Conservation (phyloP, 306 rosid species). For the Cucurbita pepo region DNA sequence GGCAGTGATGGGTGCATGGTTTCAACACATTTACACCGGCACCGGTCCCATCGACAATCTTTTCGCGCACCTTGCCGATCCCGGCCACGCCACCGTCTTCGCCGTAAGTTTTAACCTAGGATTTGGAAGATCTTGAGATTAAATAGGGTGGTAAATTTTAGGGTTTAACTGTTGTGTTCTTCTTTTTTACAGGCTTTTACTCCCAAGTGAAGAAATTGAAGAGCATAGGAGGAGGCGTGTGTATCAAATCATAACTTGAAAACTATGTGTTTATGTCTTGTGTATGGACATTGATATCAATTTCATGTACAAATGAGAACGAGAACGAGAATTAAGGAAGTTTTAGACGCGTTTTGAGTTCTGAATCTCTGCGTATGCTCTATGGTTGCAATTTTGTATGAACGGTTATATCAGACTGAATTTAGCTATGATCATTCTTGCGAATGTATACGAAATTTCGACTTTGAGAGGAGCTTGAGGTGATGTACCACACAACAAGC, state of each 20-base stretch:
- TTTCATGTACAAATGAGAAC: constrained; percentile 6
- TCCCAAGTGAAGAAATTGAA: constrained; percentile 32
- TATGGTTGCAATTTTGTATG: no score
- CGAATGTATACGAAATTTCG: no score
- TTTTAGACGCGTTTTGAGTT: not conserved
- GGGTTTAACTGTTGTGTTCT: not conserved
- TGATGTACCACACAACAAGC: no score
- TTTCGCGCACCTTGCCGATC: constrained; percentile 68
- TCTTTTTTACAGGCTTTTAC: constrained; percentile 45
- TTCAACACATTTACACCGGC: constrained; percentile 63
- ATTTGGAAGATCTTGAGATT: not conserved
- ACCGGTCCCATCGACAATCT: constrained; percentile 75
- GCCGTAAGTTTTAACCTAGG: constrained; percentile 21
- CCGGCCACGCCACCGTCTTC: constrained; percentile 62
- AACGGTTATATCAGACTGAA: no score
- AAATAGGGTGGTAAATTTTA: not conserved
- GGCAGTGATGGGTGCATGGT: constrained; percentile 79
- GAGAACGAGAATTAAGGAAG: not conserved
- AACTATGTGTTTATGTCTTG: not conserved
- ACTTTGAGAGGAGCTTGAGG: no score
- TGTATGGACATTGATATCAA: not conserved
- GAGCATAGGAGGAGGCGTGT: not conserved
- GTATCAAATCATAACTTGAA: not conserved
- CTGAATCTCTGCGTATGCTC: not conserved
- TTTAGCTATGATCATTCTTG: no score